Evolutionary conservation across 257 asterid species (phyloP).

Genomic region (Anisodus tanguticus): DNA sequence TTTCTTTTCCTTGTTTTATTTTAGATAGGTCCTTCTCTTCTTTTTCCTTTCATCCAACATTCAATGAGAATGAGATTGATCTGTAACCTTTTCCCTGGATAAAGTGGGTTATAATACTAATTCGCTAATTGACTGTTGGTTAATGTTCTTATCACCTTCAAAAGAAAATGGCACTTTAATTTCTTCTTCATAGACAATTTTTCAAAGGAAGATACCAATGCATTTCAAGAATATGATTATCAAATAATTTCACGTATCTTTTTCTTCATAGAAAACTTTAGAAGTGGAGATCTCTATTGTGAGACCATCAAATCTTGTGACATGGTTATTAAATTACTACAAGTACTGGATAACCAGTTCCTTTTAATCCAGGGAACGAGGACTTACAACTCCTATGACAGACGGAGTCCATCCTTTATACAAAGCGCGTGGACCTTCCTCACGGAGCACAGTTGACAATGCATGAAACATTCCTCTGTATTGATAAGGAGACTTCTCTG

Average conservation of each 20-base stretch:
- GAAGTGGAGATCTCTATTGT: not conserved
- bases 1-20: not conserved
- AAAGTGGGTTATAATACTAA: not conserved
- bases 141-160: not conserved
- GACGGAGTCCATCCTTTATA: slow-evolving; percentile 99
- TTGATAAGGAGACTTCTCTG: slow-evolving; percentile 84
- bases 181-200: slow-evolving; percentile 11
- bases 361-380: slow-evolving; percentile 24
- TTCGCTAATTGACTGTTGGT: not conserved
- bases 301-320: not conserved
- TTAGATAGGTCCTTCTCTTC: not conserved
- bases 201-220: not conserved
- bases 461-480: slow-evolving; percentile 97
- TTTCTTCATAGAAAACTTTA: not conserved
- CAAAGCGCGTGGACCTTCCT: slow-evolving; percentile 94
- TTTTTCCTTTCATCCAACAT: not conserved
- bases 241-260: not conserved
- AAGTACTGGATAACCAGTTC: not conserved
- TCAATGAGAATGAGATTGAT: not conserved
- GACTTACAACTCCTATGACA: slow-evolving; percentile 96
- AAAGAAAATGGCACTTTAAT: not conserved
- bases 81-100: not conserved
- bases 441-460: slow-evolving; percentile 91
- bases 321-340: not conserved
- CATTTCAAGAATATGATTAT: not conserved